These are phyloP conservation scores for Puccinia novopanici DNA, from an alignment of 1,284 basidiomycete genomes.

Conservation along the genomic window DNA sequence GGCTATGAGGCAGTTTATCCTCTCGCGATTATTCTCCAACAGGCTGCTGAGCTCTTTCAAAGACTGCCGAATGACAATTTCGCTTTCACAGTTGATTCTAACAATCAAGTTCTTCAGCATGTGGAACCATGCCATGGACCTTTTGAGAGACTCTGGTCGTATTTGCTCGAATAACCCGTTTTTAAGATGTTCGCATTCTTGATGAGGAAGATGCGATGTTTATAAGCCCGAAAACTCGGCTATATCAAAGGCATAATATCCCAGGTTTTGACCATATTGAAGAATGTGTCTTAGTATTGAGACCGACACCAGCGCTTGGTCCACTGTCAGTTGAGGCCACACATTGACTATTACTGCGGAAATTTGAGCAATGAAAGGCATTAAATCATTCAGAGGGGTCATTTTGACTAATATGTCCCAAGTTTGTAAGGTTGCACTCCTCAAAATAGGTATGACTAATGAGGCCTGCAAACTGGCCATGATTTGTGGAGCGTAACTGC, in stretches of 20 bases:
- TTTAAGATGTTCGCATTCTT: slow-evolving; percentile 65
- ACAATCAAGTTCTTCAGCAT: slow-evolving; percentile 73
- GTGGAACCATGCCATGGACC: slow-evolving; percentile 64
- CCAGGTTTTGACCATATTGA: slow-evolving; percentile 66
- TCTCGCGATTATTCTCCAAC: slow-evolving; percentile 65
- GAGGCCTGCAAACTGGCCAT: slow-evolving; percentile 95
- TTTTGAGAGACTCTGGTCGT: slow-evolving; percentile 62
- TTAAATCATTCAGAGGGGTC: slow-evolving; percentile 72
- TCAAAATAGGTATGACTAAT: slow-evolving; percentile 71
- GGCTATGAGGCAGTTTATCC: slow-evolving; percentile 68
- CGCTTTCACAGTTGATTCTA: slow-evolving; percentile 76
- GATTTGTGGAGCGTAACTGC: slow-evolving; percentile 65
- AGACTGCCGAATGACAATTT: slow-evolving; percentile 74
- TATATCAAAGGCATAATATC: slow-evolving; percentile 71
- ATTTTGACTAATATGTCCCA: slow-evolving; percentile 80
- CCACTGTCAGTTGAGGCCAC: slow-evolving; percentile 71
- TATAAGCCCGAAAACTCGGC: slow-evolving; percentile 66
- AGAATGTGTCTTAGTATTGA: slow-evolving; percentile 73
- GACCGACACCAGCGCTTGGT: slow-evolving; percentile 66
- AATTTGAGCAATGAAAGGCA: slow-evolving; percentile 81
- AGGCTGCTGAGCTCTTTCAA: slow-evolving; percentile 75
- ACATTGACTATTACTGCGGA: slow-evolving; percentile 78
- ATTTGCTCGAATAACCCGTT: slow-evolving; percentile 66
- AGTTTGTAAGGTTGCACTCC: slow-evolving; percentile 75
- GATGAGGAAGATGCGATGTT: neutral